Conservation (phyloP, 768 basidiomycete species). For the Cubamyces sp. region DNA sequence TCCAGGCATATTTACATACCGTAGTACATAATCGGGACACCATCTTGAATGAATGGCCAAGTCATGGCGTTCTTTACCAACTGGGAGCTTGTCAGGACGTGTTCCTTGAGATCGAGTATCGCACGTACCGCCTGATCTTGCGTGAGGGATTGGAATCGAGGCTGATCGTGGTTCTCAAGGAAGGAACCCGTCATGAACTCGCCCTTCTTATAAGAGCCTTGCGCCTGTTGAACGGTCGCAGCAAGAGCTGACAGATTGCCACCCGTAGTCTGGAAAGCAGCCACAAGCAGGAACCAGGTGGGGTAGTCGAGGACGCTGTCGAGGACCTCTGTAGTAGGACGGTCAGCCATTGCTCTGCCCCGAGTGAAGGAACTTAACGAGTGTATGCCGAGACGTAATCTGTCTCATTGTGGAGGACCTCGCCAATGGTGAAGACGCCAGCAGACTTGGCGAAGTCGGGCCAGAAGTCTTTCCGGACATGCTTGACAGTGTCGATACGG, state of each 20-base stretch:
- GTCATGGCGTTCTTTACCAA: conserved; percentile 51
- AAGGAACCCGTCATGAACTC: conserved; percentile 49
- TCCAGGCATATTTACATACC: conserved; percentile 32
- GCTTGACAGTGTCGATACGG: conserved; percentile 64
- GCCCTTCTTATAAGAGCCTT: conserved; percentile 44
- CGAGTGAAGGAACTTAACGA: conserved; percentile 32
- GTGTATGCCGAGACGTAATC: conserved; percentile 46
- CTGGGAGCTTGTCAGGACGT: conserved; percentile 25
- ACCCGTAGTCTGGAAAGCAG: conserved; percentile 42
- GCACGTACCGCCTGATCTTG: conserved; percentile 46
- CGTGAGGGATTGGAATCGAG: conserved; percentile 49
- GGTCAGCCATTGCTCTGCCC: background rate
- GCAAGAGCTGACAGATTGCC: conserved; percentile 41
- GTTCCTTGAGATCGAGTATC: background rate
- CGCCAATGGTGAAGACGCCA: conserved; percentile 58
- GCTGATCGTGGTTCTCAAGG: conserved; percentile 60
- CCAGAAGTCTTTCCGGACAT: conserved; percentile 60
- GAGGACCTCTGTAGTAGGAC: conserved; percentile 40
- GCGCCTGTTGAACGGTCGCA: conserved; percentile 34
- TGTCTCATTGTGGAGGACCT: conserved; percentile 50
- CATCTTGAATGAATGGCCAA: conserved; percentile 54
- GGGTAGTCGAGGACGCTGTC: conserved; percentile 55
- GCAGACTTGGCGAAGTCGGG: conserved; percentile 50
- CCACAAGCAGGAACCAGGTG: conserved; percentile 46
- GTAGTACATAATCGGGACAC: conserved; percentile 56